phyloP scores from a whole-genome alignment of 768 basidiomycete genomes.

The Chiua virens region DNA sequence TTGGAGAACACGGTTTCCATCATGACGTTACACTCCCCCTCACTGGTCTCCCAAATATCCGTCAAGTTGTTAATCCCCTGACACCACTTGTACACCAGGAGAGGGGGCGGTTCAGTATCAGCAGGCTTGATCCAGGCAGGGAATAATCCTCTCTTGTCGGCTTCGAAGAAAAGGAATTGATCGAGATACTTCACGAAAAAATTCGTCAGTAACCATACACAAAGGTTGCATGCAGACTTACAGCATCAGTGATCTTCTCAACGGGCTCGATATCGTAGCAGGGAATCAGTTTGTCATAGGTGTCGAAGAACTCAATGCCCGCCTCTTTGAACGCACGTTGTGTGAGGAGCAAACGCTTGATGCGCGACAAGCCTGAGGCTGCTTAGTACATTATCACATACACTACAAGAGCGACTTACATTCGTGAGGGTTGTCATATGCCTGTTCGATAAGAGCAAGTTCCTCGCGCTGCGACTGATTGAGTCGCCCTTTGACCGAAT shows the following conservation, averaged over 20 bases:
- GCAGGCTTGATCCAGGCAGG: conserved; percentile 99
- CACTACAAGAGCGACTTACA: conserved; percentile 45
- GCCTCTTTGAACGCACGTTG: conserved; percentile 99
- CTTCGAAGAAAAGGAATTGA: conserved; percentile 98
- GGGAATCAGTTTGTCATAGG: conserved; percentile 96
- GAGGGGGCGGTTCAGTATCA: conserved; percentile 94
- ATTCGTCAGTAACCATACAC: conserved; percentile 8
- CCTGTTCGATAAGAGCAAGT: conserved; percentile 96
- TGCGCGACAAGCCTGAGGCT: conserved; percentile 76
- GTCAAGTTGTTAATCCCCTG: conserved; percentile 99
- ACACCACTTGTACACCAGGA: conserved; percentile 99
- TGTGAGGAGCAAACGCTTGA: conserved; percentile 94
- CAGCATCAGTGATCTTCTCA: conserved; percentile 99
- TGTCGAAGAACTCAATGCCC: conserved; percentile 96
- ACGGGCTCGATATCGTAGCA: conserved; percentile 99
- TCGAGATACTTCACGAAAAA: conserved; percentile 70
- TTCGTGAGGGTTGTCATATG: conserved; percentile 99
- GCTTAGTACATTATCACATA: conserved; percentile 3
- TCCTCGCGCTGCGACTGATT: conserved; percentile 99
- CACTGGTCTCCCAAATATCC: conserved; percentile 97
- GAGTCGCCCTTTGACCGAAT: conserved; percentile 94
- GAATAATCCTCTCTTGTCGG: conserved; percentile 97
- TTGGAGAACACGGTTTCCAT: conserved; percentile 99
- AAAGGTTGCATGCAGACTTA: conserved; percentile 36
- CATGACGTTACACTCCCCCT: conserved; percentile 97